phyloP scores from a whole-genome alignment of 345 rosid species.

The Arabis alpina region DNA sequence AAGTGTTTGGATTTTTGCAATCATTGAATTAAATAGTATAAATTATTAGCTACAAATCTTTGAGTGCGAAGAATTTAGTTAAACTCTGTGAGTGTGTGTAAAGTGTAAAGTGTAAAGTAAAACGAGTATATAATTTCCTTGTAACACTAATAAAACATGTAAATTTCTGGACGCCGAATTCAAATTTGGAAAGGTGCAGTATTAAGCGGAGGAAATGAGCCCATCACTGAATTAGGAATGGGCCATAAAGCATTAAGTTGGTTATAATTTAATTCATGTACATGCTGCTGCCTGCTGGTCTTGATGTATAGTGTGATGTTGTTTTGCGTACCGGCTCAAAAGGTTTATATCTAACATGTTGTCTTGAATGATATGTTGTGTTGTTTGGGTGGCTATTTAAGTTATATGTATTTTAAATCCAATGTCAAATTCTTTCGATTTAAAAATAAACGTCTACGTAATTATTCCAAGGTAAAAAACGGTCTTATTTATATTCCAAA shows the following conservation, averaged over 20 bases:
- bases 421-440: no score
- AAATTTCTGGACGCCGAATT: neutral
- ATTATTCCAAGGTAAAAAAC: no score
- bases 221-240: neutral
- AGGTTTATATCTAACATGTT: neutral
- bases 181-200: neutral
- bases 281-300: no score
- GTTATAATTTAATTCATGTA: no score
- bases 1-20: slow-evolving; percentile 43
- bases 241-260: neutral
- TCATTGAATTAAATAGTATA: slow-evolving; percentile 19
- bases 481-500: no score
- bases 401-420: no score
- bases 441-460: no score
- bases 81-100: neutral
- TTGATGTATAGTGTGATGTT: no score
- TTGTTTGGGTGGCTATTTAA: neutral
- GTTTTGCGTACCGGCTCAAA: no score
- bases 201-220: neutral
- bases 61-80: neutral
- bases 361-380: neutral
- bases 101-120: neutral
- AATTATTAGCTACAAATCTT: neutral
- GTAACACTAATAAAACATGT: neutral
- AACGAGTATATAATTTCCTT: neutral